Conservation (phyloP, 345 rosid genomes). For the Linum tenue region DNA sequence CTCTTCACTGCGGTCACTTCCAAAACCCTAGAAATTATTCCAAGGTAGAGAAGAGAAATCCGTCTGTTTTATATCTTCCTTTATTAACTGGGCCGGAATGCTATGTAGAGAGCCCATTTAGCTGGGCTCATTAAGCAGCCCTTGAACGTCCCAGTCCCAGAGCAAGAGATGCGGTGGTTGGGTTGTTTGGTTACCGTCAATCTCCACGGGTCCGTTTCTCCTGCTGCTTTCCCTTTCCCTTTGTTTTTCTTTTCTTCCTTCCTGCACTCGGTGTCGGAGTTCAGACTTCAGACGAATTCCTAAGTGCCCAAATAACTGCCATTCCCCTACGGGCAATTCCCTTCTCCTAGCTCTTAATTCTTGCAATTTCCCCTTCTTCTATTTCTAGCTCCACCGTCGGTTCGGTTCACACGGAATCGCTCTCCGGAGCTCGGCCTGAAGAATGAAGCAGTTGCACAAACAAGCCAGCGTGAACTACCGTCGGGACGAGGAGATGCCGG, state of each 20-base stretch:
- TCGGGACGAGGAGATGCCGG: conserved; percentile 52
- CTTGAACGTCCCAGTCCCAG: background rate
- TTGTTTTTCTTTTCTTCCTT: no score
- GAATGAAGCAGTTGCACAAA: conserved; percentile 77
- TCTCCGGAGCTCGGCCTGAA: background rate
- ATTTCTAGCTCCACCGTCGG: background rate
- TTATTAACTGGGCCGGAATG: background rate
- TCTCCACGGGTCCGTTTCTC: no score
- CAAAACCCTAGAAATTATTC: background rate
- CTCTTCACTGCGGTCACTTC: background rate
- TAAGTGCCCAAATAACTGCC: no score
- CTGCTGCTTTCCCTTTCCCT: no score
- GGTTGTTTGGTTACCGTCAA: background rate
- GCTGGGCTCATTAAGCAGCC: background rate
- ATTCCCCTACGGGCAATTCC: no score
- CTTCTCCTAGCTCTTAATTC: no score
- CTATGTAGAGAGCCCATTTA: no score
- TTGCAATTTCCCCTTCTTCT: background rate
- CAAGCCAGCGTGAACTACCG: conserved; percentile 49
- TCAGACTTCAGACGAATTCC: no score
- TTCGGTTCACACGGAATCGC: background rate
- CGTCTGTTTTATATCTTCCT: background rate
- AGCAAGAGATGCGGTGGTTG: background rate
- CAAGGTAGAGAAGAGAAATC: background rate
- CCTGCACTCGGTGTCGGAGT: no score